Evolutionary conservation across 129 eudicot species (phyloP).

Genomic region (Dittrichia graveolens): DNA sequence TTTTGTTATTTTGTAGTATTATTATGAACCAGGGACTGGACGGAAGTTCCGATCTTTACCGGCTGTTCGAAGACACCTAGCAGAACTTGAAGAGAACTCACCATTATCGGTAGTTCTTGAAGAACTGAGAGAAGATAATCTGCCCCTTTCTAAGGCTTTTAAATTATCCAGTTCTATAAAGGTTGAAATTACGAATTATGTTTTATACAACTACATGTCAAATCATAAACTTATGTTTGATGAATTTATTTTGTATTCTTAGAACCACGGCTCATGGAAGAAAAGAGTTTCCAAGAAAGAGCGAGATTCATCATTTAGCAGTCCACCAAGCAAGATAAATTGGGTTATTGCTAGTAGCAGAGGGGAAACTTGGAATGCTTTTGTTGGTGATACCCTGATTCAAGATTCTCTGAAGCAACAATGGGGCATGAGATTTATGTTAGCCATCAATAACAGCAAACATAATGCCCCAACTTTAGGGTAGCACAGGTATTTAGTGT

Average conservation of each 20-base stretch:
- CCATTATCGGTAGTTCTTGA: slow-evolving; percentile 46
- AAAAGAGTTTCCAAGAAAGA: slow-evolving; percentile 24
- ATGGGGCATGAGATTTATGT: slow-evolving; percentile 57
- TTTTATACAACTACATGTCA: background rate
- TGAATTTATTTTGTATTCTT: slow-evolving; percentile 10
- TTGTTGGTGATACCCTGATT: slow-evolving; percentile 42
- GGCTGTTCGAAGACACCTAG: slow-evolving; percentile 54
- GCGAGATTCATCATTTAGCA: slow-evolving; percentile 34
- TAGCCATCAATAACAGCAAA: slow-evolving; percentile 30
- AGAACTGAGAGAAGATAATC: slow-evolving; percentile 49
- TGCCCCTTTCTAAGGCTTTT: slow-evolving; percentile 53
- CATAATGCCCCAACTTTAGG: slow-evolving; percentile 13
- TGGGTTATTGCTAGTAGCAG: slow-evolving; percentile 64
- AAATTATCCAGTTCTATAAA: slow-evolving; percentile 41
- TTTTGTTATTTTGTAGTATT: slow-evolving; percentile 55
- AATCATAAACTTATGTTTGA: background rate
- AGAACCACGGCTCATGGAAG: slow-evolving; percentile 47
- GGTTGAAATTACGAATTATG: slow-evolving; percentile 34
- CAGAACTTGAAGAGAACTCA: slow-evolving; percentile 41
- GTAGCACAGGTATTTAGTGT: slow-evolving; percentile 36
- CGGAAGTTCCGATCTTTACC: slow-evolving; percentile 58
- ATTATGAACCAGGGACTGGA: slow-evolving; percentile 73
- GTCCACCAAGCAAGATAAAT: slow-evolving; percentile 61
- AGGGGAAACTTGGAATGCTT: slow-evolving; percentile 69
- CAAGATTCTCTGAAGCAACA: slow-evolving; percentile 57